Evolutionary conservation across 495 filamentous ascomycete species (phyloP).

Genomic region (Aeminium ludgeri): DNA sequence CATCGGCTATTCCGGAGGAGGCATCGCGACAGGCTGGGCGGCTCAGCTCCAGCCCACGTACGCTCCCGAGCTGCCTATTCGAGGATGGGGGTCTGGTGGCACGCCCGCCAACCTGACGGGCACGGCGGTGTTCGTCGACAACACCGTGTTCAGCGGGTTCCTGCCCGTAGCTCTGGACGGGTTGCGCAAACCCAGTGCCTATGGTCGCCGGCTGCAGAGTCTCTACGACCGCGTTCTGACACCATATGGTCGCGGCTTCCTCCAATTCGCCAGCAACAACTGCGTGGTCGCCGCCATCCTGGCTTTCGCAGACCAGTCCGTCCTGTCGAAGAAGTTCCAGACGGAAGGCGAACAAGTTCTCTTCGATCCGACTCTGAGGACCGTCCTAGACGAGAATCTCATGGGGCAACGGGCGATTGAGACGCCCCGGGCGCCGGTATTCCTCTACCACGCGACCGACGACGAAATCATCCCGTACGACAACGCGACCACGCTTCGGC

Average conservation of each 20-base stretch:
- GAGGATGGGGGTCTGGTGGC: slow-evolving; percentile 2
- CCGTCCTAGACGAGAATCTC: not conserved
- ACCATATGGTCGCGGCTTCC: not conserved
- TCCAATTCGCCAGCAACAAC: not conserved
- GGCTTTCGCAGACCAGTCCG: not conserved
- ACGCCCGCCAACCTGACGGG: slow-evolving; percentile 2
- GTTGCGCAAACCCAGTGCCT: not conserved
- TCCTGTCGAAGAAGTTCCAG: not conserved
- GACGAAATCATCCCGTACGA: slow-evolving; percentile 7
- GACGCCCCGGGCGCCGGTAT: slow-evolving; percentile 3
- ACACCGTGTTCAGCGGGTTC: slow-evolving; percentile 1
- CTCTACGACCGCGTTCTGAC: not conserved
- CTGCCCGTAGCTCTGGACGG: not conserved
- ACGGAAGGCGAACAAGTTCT: not conserved
- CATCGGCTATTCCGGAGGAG: slow-evolving; percentile 8
- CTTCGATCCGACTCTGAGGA: slow-evolving; percentile 1
- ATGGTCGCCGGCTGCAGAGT: not conserved
- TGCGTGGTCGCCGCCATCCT: slow-evolving; percentile 1
- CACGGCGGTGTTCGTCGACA: not conserved
- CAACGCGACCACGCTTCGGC: not conserved
- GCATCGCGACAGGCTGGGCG: slow-evolving; percentile 5
- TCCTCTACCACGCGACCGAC: slow-evolving; percentile 1
- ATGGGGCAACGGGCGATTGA: not conserved
- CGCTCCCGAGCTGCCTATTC: slow-evolving; percentile 5
- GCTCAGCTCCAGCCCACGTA: slow-evolving; percentile 3